Conservation (phyloP, 306 rosid species). For the Castanea sativa region DNA sequence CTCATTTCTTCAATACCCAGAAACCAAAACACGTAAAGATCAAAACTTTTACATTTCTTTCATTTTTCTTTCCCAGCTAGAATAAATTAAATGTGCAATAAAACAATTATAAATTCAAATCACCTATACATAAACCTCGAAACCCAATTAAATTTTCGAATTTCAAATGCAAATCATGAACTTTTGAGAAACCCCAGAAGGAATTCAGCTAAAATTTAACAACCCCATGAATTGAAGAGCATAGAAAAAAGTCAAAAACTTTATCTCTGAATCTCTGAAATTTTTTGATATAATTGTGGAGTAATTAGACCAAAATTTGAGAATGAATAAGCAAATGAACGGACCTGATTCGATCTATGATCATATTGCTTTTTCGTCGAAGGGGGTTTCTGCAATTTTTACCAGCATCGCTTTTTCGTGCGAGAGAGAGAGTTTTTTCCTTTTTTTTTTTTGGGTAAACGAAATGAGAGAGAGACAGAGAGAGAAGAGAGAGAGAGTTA, state of each 20-base stretch:
- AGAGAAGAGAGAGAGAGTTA: slow-evolving; percentile 3
- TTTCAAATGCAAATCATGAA: slow-evolving; percentile 1
- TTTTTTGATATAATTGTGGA: not conserved
- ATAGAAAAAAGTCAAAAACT: not conserved
- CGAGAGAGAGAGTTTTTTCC: not conserved
- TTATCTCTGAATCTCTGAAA: not conserved
- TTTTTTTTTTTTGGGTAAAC: not conserved
- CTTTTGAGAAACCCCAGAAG: slow-evolving; percentile 13
- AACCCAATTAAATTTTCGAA: slow-evolving; percentile 1
- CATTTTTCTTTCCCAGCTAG: not conserved
- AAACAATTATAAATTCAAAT: not conserved
- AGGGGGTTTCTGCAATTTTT: slow-evolving; percentile 42
- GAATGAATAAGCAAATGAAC: slow-evolving; percentile 3
- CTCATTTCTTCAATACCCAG: not conserved
- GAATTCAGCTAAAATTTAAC: not conserved
- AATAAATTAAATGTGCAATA: not conserved
- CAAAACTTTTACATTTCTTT: not conserved
- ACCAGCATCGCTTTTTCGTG: slow-evolving; percentile 33
- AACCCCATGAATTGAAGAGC: not conserved
- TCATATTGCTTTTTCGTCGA: slow-evolving; percentile 42
- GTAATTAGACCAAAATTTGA: not conserved
- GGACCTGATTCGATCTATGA: slow-evolving; percentile 73
- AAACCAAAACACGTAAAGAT: not conserved
- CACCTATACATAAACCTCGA: not conserved
- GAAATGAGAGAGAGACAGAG: not conserved